Conservation (phyloP, 2,329 filamentous ascomycete genomes). For the Hypoxylon sp. region DNA sequence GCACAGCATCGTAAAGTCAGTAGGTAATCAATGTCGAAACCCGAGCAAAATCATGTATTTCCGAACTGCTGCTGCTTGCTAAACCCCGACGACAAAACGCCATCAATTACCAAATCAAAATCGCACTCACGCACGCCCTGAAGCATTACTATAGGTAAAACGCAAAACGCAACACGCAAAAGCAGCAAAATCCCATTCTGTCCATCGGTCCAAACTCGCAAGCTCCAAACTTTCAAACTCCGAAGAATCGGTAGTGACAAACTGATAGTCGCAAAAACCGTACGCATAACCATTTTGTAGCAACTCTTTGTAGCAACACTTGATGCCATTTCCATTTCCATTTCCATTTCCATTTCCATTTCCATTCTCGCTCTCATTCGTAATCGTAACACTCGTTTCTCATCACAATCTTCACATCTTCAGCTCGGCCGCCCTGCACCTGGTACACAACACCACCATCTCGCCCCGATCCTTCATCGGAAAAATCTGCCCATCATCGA, state of each 20-base stretch:
- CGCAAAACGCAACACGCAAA: not conserved
- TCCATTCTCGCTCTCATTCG: not conserved
- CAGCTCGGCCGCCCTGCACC: conserved; percentile 70
- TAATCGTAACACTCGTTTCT: conserved; percentile 12
- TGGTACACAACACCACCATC: conserved; percentile 70
- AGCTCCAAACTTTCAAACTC: not conserved
- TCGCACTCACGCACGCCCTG: conserved; percentile 7
- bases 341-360: not conserved
- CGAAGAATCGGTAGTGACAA: not conserved
- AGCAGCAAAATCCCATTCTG: not conserved
- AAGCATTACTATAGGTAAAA: conserved; percentile 18
- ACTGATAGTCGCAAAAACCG: not conserved
- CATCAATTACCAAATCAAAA: conserved; percentile 15
- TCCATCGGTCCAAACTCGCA: not conserved
- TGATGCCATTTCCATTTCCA: not conserved
- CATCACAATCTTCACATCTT: conserved; percentile 60
- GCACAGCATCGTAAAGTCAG: not conserved
- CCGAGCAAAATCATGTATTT: conserved; percentile 24
- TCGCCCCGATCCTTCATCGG: conserved; percentile 66
- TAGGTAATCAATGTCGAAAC: not conserved
- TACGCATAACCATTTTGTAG: not conserved
- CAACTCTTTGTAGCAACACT: not conserved
- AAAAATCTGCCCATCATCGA: conserved; percentile 76
- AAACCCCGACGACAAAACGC: conserved; percentile 26
- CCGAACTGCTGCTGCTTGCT: conserved; percentile 22